These are phyloP conservation scores for Crithidia bombi DNA, from an alignment of 208 protist genomes.

Conservation along the genomic window DNA sequence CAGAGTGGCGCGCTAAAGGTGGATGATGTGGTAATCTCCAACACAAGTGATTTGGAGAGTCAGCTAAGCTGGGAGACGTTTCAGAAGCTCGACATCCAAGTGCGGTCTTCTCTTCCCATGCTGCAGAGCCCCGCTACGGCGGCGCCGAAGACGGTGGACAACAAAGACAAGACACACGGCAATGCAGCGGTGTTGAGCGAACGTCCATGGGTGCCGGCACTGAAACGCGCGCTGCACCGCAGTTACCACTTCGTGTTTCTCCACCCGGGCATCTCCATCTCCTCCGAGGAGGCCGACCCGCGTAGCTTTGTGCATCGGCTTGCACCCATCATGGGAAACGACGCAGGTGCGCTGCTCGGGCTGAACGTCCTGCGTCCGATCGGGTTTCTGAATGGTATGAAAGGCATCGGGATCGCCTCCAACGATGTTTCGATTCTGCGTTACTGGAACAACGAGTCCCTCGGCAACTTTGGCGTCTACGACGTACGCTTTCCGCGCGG, in stretches of 20 bases:
- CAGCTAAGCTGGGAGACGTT: slow-evolving; percentile 83
- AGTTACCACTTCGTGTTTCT: slow-evolving; percentile 74
- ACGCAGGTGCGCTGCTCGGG: slow-evolving; percentile 43
- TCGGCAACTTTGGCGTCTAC: slow-evolving; percentile 87
- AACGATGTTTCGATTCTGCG: slow-evolving; percentile 88
- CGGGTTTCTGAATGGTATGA: slow-evolving; percentile 82
- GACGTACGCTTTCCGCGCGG: slow-evolving; percentile 81
- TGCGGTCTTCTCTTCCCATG: slow-evolving; percentile 43
- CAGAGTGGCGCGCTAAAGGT: slow-evolving; percentile 55
- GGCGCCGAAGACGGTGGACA: neutral
- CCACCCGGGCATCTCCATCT: slow-evolving; percentile 70
- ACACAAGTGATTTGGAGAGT: slow-evolving; percentile 53
- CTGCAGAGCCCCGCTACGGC: slow-evolving; percentile 17
- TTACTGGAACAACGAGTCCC: slow-evolving; percentile 90
- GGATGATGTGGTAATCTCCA: slow-evolving; percentile 57
- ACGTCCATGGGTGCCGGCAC: slow-evolving; percentile 68
- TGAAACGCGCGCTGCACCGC: slow-evolving; percentile 86
- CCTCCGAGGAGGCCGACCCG: slow-evolving; percentile 73
- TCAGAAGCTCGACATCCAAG: slow-evolving; percentile 73
- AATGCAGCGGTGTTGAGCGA: neutral
- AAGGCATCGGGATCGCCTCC: slow-evolving; percentile 70
- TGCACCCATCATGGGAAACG: slow-evolving; percentile 45
- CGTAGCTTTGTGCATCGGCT: slow-evolving; percentile 86
- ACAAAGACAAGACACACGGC: neutral
- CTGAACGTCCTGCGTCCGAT: slow-evolving; percentile 85